phyloP scores from a whole-genome alignment of 2,329 filamentous ascomycete species.

The Aspergillus proliferans region DNA sequence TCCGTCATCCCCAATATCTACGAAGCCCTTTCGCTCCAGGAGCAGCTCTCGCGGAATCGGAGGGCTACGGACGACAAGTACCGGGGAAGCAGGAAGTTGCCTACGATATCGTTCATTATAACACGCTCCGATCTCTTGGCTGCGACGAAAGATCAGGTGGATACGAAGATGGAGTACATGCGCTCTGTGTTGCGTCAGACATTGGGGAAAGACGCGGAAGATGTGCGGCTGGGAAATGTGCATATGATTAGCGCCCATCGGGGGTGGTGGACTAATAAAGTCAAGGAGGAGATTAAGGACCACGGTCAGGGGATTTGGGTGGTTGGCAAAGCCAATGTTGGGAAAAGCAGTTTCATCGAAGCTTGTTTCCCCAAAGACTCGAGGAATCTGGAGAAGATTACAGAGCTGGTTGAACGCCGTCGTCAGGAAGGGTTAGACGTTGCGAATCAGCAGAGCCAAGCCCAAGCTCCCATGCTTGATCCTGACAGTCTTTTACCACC shows the following conservation, averaged over 20 bases:
- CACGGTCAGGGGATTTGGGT: constrained; percentile 88
- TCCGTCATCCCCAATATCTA: constrained; percentile 76
- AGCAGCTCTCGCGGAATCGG: constrained; percentile 72
- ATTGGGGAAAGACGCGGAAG: constrained; percentile 60
- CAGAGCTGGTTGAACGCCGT: constrained; percentile 28
- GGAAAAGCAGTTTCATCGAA: constrained; percentile 88
- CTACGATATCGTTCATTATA: constrained; percentile 85
- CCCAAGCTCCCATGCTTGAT: constrained; percentile 16
- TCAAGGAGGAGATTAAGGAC: constrained; percentile 80
- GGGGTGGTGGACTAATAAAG: constrained; percentile 80
- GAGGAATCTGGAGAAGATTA: constrained; percentile 38
- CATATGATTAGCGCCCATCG: constrained; percentile 78
- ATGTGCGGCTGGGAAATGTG: constrained; percentile 81
- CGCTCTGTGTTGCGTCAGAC: constrained; percentile 69
- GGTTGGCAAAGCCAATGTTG: constrained; percentile 97
- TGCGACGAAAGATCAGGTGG: constrained; percentile 75
- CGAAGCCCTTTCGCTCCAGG: constrained; percentile 62
- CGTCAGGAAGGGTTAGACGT: constrained; percentile 9
- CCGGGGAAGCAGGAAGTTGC: constrained; percentile 60
- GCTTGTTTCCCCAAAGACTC: constrained; percentile 73
- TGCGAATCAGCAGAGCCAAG: constrained; percentile 9
- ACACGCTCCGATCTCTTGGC: constrained; percentile 82
- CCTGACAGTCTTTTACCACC: constrained; percentile 64
- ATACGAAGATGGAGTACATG: constrained; percentile 79
- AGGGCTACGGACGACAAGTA: constrained; percentile 64